Percentiles rank a stretch among this genome's conserved stretches.
These are phyloP conservation scores for Ochetophila trinervis DNA, from an alignment of 306 rosid species.

Conservation along the genomic window DNA sequence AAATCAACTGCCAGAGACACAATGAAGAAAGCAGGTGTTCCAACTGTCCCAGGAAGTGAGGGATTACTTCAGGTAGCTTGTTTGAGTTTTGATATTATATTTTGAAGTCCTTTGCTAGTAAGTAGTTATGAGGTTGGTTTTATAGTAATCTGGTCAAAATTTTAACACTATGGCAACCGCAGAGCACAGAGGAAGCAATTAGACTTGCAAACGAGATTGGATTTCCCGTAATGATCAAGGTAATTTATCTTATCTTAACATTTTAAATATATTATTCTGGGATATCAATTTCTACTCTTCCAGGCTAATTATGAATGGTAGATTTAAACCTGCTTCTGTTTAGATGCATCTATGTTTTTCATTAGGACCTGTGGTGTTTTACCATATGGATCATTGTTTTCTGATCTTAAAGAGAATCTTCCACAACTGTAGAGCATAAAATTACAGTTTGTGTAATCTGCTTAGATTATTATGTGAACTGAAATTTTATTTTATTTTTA, in stretches of 20 bases:
- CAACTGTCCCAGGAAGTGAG: conserved; percentile 78
- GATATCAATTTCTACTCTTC: no score
- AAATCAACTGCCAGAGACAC: conserved; percentile 93
- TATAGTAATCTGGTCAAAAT: conserved; percentile 13
- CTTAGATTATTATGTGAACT: conserved; percentile 27
- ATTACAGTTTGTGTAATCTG: neutral
- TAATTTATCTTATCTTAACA: conserved; percentile 24
- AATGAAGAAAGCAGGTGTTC: conserved; percentile 84
- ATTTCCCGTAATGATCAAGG: conserved; percentile 98
- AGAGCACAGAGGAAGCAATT: conserved; percentile 91
- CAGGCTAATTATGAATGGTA: no score
- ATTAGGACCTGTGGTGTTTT: no score
- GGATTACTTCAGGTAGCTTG: conserved; percentile 76
- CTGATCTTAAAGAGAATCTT: neutral
- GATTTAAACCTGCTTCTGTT: no score
- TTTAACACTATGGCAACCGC: conserved; percentile 25
- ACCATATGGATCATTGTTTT: no score
- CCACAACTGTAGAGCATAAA: neutral
- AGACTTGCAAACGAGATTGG: conserved; percentile 89
- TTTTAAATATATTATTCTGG: neutral
- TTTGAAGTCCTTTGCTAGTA: conserved; percentile 4
- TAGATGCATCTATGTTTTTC: no score
- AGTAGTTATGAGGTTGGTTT: conserved; percentile 15
- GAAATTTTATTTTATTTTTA: conserved; percentile 20
- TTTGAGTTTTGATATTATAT: conserved; percentile 21